Evolutionary conservation across 306 rosid species (phyloP), one percentile per base, ranked within the genome.

Genomic region (Fragaria ananassa): DNA sequence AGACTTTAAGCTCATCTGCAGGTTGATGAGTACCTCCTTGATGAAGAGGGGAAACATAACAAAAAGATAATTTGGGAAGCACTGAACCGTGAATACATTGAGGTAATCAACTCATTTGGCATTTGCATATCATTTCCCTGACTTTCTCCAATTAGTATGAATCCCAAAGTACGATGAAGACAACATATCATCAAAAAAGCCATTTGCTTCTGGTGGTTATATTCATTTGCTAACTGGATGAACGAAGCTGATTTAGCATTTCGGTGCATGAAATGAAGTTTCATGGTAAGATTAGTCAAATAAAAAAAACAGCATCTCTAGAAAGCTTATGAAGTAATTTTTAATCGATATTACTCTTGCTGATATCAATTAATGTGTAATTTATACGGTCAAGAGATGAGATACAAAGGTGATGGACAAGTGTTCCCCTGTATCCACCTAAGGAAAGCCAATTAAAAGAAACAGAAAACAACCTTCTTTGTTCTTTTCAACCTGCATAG

Each of bases 1-100:
- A 53, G 39, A 35, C 6, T 35, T 72, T 51, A 50, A 35, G 76
- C 23, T 54, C 6, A 53, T n/a, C 47, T n/a, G 21, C 76, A 72
- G 76, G 76, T 72, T 72, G 76, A 72, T 21, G 61, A 42, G 29
- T 72, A 72, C 66, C 76, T 72, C 61, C 76, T 72, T 18, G 61
- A 72, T 54, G 76, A 72, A 39, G 76, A 72, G 51, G 66, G 67
- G 50, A 54, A 72, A 72, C 76, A 49, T 39, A 21, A 72, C 65
- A 72, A 72, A 72, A 39, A 39, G 37, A 54, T 72, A 25, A 54
- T 72, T 35, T 72, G 76, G 76, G 67, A 72, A 56, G 66, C 62
- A 54, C 27, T 72, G 66, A 72, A 72, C 76, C 65, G 51, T 34
- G 76, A 72, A 64, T 72, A 54, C 66, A 72, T 72, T 56, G 76